Percentiles rank a stretch among this genome's conserved stretches.
phyloP scores from a whole-genome alignment of 2,329 filamentous ascomycete species.

The Nemania serpens region DNA sequence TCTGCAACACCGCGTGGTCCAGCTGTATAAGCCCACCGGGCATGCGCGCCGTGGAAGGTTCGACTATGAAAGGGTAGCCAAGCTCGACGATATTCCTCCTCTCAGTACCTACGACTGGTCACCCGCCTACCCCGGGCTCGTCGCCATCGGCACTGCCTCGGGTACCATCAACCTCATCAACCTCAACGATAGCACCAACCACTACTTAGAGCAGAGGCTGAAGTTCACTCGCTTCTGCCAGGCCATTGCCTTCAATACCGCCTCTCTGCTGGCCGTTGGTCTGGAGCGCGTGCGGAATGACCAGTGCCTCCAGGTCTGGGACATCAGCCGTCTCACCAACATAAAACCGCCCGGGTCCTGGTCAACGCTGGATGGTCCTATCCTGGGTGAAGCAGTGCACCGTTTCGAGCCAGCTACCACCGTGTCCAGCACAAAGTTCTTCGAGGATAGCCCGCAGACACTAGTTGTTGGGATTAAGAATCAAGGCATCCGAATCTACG shows the following conservation, averaged over 20 bases:
- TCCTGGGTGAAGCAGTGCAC: slow-evolving; percentile 61
- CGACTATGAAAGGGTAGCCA: slow-evolving; percentile 60
- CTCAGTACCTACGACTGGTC: slow-evolving; percentile 72
- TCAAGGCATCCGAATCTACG: slow-evolving; percentile 75
- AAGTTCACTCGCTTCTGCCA: slow-evolving; percentile 80
- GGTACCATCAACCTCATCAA: slow-evolving; percentile 77
- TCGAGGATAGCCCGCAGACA: slow-evolving; percentile 75
- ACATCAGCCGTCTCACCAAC: slow-evolving; percentile 66
- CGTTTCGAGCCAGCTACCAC: slow-evolving; percentile 69
- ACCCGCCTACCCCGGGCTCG: slow-evolving; percentile 63
- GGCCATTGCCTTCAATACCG: slow-evolving; percentile 77
- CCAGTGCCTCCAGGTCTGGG: slow-evolving; percentile 81
- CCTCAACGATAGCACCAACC: slow-evolving; percentile 71
- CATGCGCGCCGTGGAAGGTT: slow-evolving; percentile 61
- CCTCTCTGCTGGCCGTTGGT: slow-evolving; percentile 74
- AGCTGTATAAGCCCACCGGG: slow-evolving; percentile 66
- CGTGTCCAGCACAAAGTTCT: slow-evolving; percentile 84
- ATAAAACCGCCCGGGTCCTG: slow-evolving; percentile 54
- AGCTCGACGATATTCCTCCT: slow-evolving; percentile 66
- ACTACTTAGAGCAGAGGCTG: slow-evolving; percentile 67
- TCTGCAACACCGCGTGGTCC: slow-evolving; percentile 64
- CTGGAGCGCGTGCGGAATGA: slow-evolving; percentile 82
- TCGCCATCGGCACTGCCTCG: slow-evolving; percentile 75
- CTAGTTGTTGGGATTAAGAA: slow-evolving; percentile 77
- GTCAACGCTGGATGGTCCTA: slow-evolving; percentile 54